These are phyloP conservation scores for Hypoxylon sp. DNA, from an alignment of 2,329 filamentous ascomycete species.

Conservation along the genomic window DNA sequence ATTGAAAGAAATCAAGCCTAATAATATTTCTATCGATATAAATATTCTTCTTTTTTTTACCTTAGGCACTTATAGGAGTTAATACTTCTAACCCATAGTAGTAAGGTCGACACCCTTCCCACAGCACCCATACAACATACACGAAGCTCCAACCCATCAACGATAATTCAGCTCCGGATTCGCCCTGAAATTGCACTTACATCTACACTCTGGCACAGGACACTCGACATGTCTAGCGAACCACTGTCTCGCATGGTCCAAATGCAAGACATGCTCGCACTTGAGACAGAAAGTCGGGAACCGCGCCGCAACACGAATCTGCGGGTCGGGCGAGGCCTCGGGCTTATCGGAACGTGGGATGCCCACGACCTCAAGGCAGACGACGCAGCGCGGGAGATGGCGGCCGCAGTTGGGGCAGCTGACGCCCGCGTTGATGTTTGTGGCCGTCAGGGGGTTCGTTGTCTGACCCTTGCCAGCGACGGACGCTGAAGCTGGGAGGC, in stretches of 20 bases:
- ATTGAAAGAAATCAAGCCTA: not conserved
- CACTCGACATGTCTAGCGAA: constrained; percentile 76
- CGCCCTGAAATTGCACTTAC: constrained; percentile 73
- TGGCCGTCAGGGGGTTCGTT: constrained; percentile 70
- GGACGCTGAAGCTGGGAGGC: constrained; percentile 4
- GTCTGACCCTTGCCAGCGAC: constrained; percentile 37
- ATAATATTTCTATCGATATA: constrained; percentile 3
- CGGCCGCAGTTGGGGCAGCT: constrained; percentile 77
- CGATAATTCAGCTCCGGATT: constrained; percentile 72
- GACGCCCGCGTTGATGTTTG: constrained; percentile 72
- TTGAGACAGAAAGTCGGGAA: constrained; percentile 79
- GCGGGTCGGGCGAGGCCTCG: constrained; percentile 65
- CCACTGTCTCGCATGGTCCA: constrained; percentile 78
- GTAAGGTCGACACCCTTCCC: not conserved
- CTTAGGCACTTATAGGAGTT: not conserved
- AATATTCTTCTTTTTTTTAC: not conserved
- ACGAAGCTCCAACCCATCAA: constrained; percentile 42
- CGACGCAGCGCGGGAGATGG: constrained; percentile 76
- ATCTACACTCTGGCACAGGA: constrained; percentile 77
- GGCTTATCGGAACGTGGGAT: constrained; percentile 73
- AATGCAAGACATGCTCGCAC: constrained; percentile 77
- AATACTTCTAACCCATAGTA: not conserved
- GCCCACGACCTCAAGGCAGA: constrained; percentile 77
- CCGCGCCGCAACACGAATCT: constrained; percentile 65
- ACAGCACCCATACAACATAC: not conserved